Percentiles rank a stretch among this genome's conserved stretches.
These are phyloP conservation scores for Metschnikowia matae DNA, from an alignment of 805 yeast genomes.

Conservation along the genomic window DNA sequence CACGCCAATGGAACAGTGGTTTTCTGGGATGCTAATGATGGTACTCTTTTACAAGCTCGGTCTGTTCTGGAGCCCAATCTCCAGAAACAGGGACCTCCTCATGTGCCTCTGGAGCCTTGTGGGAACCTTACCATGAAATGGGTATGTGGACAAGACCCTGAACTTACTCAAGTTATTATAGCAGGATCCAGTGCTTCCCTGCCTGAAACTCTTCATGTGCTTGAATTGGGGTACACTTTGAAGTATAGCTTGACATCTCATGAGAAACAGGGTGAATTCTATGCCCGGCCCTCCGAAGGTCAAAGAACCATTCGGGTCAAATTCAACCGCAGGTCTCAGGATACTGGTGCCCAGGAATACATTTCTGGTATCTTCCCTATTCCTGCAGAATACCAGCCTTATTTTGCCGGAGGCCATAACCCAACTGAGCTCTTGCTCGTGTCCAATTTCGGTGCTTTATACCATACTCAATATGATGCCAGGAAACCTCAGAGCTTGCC, in stretches of 20 bases:
- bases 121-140: conserved; percentile 47
- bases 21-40: conserved; percentile 89
- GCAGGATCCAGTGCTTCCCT: conserved; percentile 57
- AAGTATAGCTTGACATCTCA: conserved; percentile 77
- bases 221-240: conserved; percentile 80
- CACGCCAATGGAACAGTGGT: conserved; percentile 82
- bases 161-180: conserved; percentile 67
- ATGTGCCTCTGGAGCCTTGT: conserved; percentile 7
- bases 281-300: conserved; percentile 52
- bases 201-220: conserved; percentile 36
- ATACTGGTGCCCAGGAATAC: conserved; percentile 19
- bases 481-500: conserved; percentile 15
- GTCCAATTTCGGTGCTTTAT: conserved; percentile 61
- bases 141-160: conserved; percentile 80
- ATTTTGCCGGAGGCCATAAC: conserved; percentile 74
- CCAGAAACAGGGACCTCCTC: conserved; percentile 45
- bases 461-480: conserved; percentile 20
- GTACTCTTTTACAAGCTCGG: conserved; percentile 70
- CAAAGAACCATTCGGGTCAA: conserved; percentile 26
- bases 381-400: conserved; percentile 52
- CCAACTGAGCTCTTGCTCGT: conserved; percentile 62
- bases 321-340: conserved; percentile 20
- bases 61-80: conserved; percentile 62
- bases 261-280: conserved; percentile 75
- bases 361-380: conserved; percentile 30